A percentile compares a stretch with the other conserved stretches of the same genome.
Conservation (phyloP, 805 yeast species). For the Candida manassasensis region DNA sequence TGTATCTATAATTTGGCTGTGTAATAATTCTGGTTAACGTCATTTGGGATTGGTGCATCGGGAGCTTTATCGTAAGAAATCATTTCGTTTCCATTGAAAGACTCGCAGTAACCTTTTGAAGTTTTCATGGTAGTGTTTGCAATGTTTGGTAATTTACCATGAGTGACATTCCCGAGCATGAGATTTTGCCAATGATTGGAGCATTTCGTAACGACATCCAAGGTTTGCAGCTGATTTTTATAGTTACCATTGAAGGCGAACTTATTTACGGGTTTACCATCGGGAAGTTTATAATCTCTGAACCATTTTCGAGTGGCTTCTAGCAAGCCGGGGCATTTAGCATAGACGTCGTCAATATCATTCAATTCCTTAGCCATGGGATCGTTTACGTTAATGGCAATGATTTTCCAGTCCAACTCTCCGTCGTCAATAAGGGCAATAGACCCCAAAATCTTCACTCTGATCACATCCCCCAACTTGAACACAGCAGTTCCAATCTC, state of each 20-base stretch:
- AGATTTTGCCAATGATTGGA: slow-evolving; percentile 78
- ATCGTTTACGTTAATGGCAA: slow-evolving; percentile 78
- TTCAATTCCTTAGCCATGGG: slow-evolving; percentile 83
- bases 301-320: slow-evolving; percentile 97
- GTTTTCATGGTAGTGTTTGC: slow-evolving; percentile 33
- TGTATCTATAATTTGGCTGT: slow-evolving; percentile 3
- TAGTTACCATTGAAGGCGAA: slow-evolving; percentile 96
- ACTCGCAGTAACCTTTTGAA: slow-evolving; percentile 22
- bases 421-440: slow-evolving; percentile 94
- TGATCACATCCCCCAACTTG: slow-evolving; percentile 69
- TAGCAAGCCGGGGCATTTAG: slow-evolving; percentile 85
- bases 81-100: slow-evolving; percentile 14
- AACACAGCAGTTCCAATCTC: slow-evolving; percentile 77
- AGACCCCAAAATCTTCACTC: slow-evolving; percentile 89
- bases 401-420: slow-evolving; percentile 87
- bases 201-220: slow-evolving; percentile 79
- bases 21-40: slow-evolving; percentile 32
- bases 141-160: slow-evolving; percentile 27
- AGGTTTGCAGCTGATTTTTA: slow-evolving; percentile 81
- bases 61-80: slow-evolving; percentile 13
- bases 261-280: slow-evolving; percentile 94
- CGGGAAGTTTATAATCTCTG: slow-evolving; percentile 96
- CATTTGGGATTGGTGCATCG: slow-evolving; percentile 37
- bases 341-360: slow-evolving; percentile 88
- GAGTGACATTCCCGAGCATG: slow-evolving; percentile 52